Conservation (phyloP, 495 filamentous ascomycete genomes). For the Pseudomonodictys pantanalensis region DNA sequence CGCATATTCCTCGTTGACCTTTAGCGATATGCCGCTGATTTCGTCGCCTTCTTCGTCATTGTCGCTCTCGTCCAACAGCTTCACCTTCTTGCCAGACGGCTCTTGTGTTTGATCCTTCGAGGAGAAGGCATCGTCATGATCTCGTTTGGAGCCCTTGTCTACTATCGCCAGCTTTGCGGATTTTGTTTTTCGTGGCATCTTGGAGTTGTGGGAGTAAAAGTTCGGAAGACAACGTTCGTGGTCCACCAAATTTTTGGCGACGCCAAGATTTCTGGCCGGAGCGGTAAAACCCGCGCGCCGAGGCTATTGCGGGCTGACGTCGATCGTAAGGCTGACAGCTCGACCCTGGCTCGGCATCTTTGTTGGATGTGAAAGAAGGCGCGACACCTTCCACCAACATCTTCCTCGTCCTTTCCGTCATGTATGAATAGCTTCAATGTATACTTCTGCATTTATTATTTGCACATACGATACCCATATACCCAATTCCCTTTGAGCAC, state of each 20-base stretch:
- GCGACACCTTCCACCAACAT: not conserved
- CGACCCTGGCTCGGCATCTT: not conserved
- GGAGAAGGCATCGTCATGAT: not conserved
- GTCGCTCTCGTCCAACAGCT: slow-evolving; percentile 36
- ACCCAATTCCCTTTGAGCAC: not conserved
- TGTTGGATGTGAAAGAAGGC: not conserved
- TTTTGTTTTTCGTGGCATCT: not conserved
- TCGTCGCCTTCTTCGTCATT: slow-evolving; percentile 46
- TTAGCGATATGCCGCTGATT: slow-evolving; percentile 52
- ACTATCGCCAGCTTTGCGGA: not conserved
- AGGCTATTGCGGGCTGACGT: slow-evolving; percentile 7
- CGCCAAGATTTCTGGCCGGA: slow-evolving; percentile 8
- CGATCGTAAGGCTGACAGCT: not conserved
- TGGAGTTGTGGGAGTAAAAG: not conserved
- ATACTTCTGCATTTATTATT: not conserved
- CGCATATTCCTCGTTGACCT: slow-evolving; percentile 88
- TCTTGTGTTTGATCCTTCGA: not conserved
- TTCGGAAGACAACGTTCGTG: not conserved
- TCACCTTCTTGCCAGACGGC: slow-evolving; percentile 35
- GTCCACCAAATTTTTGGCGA: slow-evolving; percentile 1
- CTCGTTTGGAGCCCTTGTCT: not conserved
- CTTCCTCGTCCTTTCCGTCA: not conserved
- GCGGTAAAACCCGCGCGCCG: too few relatives aligned
- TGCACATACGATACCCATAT: not conserved
- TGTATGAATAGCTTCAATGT: slow-evolving; percentile 21